These are phyloP conservation scores for Geranium rotundifolium DNA, from an alignment of 345 rosid species.

Conservation along the genomic window DNA sequence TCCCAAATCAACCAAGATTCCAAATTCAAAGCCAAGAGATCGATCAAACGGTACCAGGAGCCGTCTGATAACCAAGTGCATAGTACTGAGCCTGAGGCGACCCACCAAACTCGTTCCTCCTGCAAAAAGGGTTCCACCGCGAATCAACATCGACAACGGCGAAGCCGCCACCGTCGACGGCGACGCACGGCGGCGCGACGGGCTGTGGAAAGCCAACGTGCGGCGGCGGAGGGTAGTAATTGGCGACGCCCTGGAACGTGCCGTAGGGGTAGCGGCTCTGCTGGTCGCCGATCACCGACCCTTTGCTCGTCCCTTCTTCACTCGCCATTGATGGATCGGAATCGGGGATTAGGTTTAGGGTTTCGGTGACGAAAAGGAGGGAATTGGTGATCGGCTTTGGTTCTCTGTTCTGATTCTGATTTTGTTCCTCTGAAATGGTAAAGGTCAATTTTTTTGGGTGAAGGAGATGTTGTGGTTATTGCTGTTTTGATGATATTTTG, in stretches of 20 bases:
- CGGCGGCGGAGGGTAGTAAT: constrained; percentile 40
- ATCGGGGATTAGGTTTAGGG: constrained; percentile 2
- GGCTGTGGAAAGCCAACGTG: constrained; percentile 33
- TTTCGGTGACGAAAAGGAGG: neutral
- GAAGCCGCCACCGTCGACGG: neutral
- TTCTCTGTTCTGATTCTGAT: neutral
- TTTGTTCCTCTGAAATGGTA: neutral
- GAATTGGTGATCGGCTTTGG: neutral
- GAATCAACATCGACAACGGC: neutral
- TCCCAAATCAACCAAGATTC: neutral
- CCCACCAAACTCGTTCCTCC: neutral
- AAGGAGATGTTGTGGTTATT: no score
- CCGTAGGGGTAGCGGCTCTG: constrained; percentile 42
- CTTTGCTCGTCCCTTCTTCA: constrained; percentile 33
- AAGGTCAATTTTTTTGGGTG: no score
- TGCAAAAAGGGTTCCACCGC: neutral
- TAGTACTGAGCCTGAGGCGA: constrained; percentile 21
- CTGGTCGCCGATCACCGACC: constrained; percentile 12
- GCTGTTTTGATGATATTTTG: no score
- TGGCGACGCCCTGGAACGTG: constrained; percentile 85
- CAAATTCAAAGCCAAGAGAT: neutral
- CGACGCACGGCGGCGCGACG: constrained; percentile 20
- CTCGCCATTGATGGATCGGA: constrained; percentile 21
- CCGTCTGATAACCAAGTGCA: constrained; percentile 36
- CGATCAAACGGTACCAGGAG: constrained; percentile 7